A percentile compares a stretch with the other conserved stretches of the same genome.
Conservation (phyloP, 768 basidiomycete genomes). For the Gautieria morchelliformis region DNA sequence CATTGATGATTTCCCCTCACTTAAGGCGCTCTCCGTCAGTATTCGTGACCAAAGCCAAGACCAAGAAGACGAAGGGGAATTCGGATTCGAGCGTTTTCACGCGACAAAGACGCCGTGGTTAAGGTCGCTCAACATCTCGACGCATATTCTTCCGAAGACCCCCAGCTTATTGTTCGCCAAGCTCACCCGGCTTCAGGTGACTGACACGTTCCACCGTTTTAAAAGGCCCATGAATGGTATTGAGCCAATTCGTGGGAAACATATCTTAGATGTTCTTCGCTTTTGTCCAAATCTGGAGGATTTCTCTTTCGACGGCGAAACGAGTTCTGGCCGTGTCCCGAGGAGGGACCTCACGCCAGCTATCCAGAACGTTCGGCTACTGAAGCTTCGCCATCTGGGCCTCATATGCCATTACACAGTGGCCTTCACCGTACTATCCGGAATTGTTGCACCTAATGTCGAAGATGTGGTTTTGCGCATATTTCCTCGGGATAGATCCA, state of each 20-base stretch:
- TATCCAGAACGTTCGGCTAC: background rate
- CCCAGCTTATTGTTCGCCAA: background rate
- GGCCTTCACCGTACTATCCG: background rate
- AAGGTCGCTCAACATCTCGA: background rate
- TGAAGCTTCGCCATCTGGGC: background rate
- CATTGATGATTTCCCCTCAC: background rate
- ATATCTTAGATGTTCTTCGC: background rate
- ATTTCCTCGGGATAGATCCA: background rate
- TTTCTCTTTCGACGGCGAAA: background rate
- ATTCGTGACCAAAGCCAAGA: background rate
- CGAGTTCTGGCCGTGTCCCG: background rate
- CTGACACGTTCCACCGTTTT: background rate
- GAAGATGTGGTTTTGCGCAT: background rate
- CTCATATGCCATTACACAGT: background rate
- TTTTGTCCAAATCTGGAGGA: background rate
- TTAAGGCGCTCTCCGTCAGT: background rate
- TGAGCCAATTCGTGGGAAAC: background rate
- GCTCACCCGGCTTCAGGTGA: background rate
- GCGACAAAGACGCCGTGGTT: background rate
- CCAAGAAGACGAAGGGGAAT: background rate
- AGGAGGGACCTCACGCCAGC: background rate
- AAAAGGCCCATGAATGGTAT: background rate
- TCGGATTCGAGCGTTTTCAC: background rate
- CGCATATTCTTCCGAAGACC: background rate
- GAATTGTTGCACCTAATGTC: background rate